Base-by-base conservation (phyloP, 2,329 filamentous ascomycete genomes). In the Alternaria burnsii region DNA sequence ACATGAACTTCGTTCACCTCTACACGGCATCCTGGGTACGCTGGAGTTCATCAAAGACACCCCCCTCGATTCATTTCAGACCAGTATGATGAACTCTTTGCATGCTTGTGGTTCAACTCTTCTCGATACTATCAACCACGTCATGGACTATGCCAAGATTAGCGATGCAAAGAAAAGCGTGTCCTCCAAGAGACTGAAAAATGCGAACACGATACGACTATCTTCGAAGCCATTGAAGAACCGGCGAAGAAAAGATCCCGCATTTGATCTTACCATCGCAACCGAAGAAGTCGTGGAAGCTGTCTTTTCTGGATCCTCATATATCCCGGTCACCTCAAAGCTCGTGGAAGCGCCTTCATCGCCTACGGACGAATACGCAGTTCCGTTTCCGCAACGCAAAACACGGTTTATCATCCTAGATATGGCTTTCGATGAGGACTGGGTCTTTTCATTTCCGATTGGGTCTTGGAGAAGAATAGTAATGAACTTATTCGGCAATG, bases 1-100 rank as follows among this genome's bases (percentile, higher is more conserved):
- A 28, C 85, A 86, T 64, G 85, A 87, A 61, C 74, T 86, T 72
- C 36, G 85, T 79, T 22, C 72, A 81, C 38, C 85, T 82, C 54
- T 75, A 24, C 72, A 76, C 38, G 72, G 73, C 3, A 76, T 76
- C 14, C 42, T 74, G 7, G 83, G 82, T 1, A 84, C 81, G n/a
- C 76, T 81, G 1, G 84, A 86, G 61, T 79, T 86, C 6, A 66
- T 86, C 4, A 76, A 79, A 3, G 82, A 83, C 4, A 84, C 82
- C 3, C 3, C 69, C 70, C 16, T 74, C 75, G 9, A 78, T 77
- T 80, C 43, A 77, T 57, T 81, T 76, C 28, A 77, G 42, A 75
- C 83, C 0, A 81, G 79, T 4, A 85, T 82, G 65, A 76, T 86
- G 8, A 82, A 84, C 22, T 81, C 78, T 1, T 48, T 72, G 47